Evolutionary conservation across 768 basidiomycete species (phyloP), one percentile per base, ranked within the genome.

Genomic region (Mycena amicta): DNA sequence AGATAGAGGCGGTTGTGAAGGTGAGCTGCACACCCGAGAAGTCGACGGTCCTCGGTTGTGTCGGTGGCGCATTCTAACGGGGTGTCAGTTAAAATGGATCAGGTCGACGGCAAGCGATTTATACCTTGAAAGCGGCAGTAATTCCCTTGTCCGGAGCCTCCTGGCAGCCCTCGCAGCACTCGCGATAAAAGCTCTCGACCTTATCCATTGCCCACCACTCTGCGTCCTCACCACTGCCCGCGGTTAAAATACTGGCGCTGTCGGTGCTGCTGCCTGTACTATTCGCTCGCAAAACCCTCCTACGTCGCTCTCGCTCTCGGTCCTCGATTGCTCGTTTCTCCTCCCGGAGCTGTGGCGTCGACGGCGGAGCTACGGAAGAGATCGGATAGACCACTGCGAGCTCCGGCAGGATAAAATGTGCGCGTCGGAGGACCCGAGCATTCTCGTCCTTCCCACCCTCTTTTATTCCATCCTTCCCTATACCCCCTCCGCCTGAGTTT

Each of bases 311-410:
- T 2, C 77, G 74, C 72, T 94, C 93, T 50, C 82, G 78, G 54
- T 88, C 87, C 72, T 92, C 90, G 39, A 90, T 88, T n/a, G 84
- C 82, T 56, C 81, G 78, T 73, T 90, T 91, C 77, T 95, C 92
- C 59, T 93, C 90, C 72, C 86, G 87, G 52, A 93, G 76, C 2
- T 82, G 82, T 0, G 88, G 87, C 2, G 86, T 91, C 49, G 86
- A 90, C 1, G 95, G 95, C 5, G 96, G 92, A 52, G 90, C 90
- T 16, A 87, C 66, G 1, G 88, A 85, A 26, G 89, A 90, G 70
- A 98, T 95, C 0, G 95, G 94, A 71, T 98, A 98, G 29, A 95
- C 86, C 23, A 90, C 91, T 29, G 85, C 87, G 65, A 97, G 83
- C 64, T 90, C 83, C 0, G 92, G 92, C 13, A 97, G 77, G 63